Percentiles rank a stretch among this genome's conserved stretches.
phyloP scores from a whole-genome alignment of 148 eudicot species.

The Cornus kousa region DNA sequence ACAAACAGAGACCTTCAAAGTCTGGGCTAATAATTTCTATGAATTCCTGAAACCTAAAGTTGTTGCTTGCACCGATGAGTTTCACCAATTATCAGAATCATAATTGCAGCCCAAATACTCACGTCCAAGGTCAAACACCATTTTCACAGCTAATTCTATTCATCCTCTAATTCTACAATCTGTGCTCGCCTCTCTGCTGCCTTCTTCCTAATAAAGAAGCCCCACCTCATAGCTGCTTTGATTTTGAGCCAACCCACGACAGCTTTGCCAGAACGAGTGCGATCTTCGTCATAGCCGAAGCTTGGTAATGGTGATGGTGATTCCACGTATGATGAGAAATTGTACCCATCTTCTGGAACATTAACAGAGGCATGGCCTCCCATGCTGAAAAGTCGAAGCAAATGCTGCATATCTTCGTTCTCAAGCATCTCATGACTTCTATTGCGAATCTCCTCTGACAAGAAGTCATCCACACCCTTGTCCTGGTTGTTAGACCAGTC shows the following conservation, averaged over 20 bases:
- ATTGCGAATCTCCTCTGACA: constrained; percentile 80
- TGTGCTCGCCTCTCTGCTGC: constrained; percentile 93
- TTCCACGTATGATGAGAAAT: constrained; percentile 50
- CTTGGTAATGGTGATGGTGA: constrained; percentile 58
- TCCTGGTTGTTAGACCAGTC: constrained; percentile 66
- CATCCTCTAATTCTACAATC: constrained; percentile 72
- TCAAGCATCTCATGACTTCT: constrained; percentile 86
- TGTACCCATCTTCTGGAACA: constrained; percentile 52
- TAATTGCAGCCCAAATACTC: background rate
- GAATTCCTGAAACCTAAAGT: constrained; percentile 1
- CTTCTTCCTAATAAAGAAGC: constrained; percentile 83
- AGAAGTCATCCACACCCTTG: constrained; percentile 46
- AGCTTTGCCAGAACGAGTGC: constrained; percentile 66
- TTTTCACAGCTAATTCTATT: constrained; percentile 11
- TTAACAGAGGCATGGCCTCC: constrained; percentile 47
- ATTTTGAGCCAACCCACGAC: constrained; percentile 93
- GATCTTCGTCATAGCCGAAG: constrained; percentile 53
- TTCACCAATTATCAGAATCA: constrained; percentile 10
- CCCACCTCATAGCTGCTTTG: constrained; percentile 98
- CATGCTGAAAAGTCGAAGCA: constrained; percentile 79
- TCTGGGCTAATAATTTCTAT: constrained; percentile 1
- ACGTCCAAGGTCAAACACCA: background rate
- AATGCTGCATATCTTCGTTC: constrained; percentile 93
- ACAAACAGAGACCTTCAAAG: constrained; percentile 13
- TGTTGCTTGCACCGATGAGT: background rate